phyloP scores from a whole-genome alignment of 345 rosid species.

The Arabis hirsuta region DNA sequence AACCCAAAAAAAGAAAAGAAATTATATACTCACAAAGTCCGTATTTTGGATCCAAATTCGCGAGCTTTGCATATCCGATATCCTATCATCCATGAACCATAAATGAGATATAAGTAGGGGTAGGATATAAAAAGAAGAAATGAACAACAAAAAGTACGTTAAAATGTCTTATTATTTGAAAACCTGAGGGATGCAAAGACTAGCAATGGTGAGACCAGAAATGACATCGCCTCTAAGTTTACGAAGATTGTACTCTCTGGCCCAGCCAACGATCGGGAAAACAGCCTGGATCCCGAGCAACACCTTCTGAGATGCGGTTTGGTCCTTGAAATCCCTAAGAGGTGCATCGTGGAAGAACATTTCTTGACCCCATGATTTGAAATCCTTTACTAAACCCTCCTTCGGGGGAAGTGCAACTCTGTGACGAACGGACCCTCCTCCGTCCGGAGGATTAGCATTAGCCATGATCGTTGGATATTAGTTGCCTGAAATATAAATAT shows the following conservation, averaged over 20 bases:
- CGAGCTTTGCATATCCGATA: slow-evolving; percentile 91
- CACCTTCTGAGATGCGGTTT: slow-evolving; percentile 56
- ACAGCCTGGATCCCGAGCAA: slow-evolving; percentile 70
- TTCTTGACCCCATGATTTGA: slow-evolving; percentile 61
- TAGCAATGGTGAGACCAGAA: slow-evolving; percentile 92
- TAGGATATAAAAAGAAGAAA: neutral
- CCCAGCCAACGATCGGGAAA: slow-evolving; percentile 89
- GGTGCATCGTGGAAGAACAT: slow-evolving; percentile 91
- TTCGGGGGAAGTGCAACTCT: slow-evolving; percentile 76
- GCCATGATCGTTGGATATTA: slow-evolving; percentile 27
- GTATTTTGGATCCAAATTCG: slow-evolving; percentile 72
- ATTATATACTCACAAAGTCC: slow-evolving; percentile 78
- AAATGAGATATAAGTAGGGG: slow-evolving; percentile 5
- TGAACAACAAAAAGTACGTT: slow-evolving; percentile 8
- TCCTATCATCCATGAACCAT: slow-evolving; percentile 54
- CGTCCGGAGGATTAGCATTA: slow-evolving; percentile 25
- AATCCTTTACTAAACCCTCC: slow-evolving; percentile 63
- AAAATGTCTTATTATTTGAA: neutral
- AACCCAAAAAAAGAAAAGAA: neutral
- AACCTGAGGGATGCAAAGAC: slow-evolving; percentile 98
- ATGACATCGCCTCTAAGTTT: slow-evolving; percentile 83
- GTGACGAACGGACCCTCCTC: slow-evolving; percentile 45
- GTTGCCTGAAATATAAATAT: slow-evolving; percentile 24
- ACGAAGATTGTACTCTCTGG: slow-evolving; percentile 54
- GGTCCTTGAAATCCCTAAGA: slow-evolving; percentile 77